Conservation (phyloP, 345 rosid genomes). For the Citrus hindsii region DNA sequence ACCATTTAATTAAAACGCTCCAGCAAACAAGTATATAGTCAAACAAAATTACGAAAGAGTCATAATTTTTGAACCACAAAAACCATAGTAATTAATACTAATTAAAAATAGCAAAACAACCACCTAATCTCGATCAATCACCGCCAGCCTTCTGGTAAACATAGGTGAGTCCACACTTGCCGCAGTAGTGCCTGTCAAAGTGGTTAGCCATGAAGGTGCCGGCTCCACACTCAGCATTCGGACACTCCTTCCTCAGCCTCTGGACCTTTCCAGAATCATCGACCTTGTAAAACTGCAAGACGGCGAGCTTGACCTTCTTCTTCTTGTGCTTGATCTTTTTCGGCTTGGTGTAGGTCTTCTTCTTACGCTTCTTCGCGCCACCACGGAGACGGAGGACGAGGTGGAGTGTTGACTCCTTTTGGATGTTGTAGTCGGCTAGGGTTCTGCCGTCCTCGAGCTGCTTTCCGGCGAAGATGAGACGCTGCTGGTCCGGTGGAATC, state of each 20-base stretch:
- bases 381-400: constrained; percentile 66
- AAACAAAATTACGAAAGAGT: not conserved
- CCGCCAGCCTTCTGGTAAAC: constrained; percentile 57
- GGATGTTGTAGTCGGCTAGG: constrained; percentile 72
- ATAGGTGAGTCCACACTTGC: constrained; percentile 62
- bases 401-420: constrained; percentile 69
- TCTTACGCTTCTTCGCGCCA: constrained; percentile 74
- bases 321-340: constrained; percentile 71
- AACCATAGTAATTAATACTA: not conserved
- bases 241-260: constrained; percentile 70
- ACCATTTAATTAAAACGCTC: not conserved
- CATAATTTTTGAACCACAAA: not conserved
- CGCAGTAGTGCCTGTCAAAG: constrained; percentile 65
- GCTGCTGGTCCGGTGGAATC: constrained; percentile 64
- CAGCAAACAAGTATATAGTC: not conserved
- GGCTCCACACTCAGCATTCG: constrained; percentile 57
- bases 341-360: constrained; percentile 75
- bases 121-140: constrained; percentile 29
- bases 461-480: constrained; percentile 62
- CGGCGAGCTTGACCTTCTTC: constrained; percentile 68
- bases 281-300: constrained; percentile 58
- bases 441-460: constrained; percentile 68
- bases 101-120: not conserved
- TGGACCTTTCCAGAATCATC: constrained; percentile 61
- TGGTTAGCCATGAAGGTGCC: constrained; percentile 75